Evolutionary conservation across 768 basidiomycete genomes (phyloP), one percentile per base, ranked within the genome.

Genomic region (Hypholoma sublateritium): DNA sequence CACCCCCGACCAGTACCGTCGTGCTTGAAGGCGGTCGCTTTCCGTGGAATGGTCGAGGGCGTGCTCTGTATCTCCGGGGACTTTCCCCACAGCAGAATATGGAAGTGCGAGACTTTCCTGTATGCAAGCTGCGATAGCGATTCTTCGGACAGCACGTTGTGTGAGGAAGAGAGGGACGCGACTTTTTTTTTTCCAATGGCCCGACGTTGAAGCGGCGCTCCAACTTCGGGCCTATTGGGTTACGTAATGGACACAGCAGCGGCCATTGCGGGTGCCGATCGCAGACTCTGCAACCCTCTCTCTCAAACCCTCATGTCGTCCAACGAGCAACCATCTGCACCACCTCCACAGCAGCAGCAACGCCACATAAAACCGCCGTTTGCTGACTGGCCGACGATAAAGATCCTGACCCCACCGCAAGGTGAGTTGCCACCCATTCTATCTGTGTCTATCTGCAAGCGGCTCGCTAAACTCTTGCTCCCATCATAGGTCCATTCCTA

Each of bases 51-150:
- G 77, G 77, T 74, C 70, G 75, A 82, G 78, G 74, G 75, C 71
- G 79, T 73, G 67, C 84, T 89, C 88, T 87, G 86, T 80, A 72
- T 82, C 89, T 91, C 89, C 89, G 89, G 89, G 87, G 89, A 91
- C 89, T 91, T 91, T 91, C 88, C 89, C 89, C 89, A 86, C 89
- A 91, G 89, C 87, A 62, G 60, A 75, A 79, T 60, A 55, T 54
- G 59, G 74, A 79, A 78, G 79, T 76, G 69, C 55, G 53, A 57
- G 56, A 62, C 80, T 65, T 32, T 77, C 77, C 82, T 80, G 89
- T 89, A 70, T 77, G 89, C 80, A 72, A 81, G 84, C 89, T 91
- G 89, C 85, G 89, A 91, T 72, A 73, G 84, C 89, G 88, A 84
- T 89, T 84, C 88, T 89, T 89, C 83, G 71, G 73, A 78, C 87